Evolutionary conservation across 306 rosid genomes (phyloP), one percentile per base, ranked within the genome.

Genomic region (Cercis canadensis): DNA sequence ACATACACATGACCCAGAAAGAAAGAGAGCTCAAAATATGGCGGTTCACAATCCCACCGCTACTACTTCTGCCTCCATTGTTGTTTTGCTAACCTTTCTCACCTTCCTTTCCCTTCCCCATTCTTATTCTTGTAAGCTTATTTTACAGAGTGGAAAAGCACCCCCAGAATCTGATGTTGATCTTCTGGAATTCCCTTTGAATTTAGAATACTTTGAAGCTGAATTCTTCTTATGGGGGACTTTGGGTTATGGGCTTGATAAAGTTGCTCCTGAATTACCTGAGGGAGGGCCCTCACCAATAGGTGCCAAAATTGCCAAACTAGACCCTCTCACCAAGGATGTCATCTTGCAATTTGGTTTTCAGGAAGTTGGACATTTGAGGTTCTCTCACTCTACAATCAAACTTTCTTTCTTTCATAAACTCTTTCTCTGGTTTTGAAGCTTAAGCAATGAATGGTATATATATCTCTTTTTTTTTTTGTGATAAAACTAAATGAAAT

Each of bases 331-430:
- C 50, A 53, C 66, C 4, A 72, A 21, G 51, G 91, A 78, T 76
- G 6, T 90, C 33, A 80, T 86, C 57, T 3, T 15, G 57, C 88
- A 90, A 53, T 90, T 90, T 44, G 96, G 49, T 50, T 87, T 33
- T 36, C 93, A 87, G 61, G 92, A 90, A 86, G 87, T 85, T 53
- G 93, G 93, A 16, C 91, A 90, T 57, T 73, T 87, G 81, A 82
- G 89, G 93, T 87, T n/a, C 47, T 34, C 29, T 24, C 29, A 24
- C 29, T 24, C 3, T 24, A 24, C 1, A 24, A 3, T 24, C 29
- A 24, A 24, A 24, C 29, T 24, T 24, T 24, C 29, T 24, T 24
- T 24, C 1, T 24, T 3, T 24, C 29, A 24, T 24, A 24, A 24
- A 24, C 29, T 24, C 29, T 24, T 24, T 24, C 29, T 24, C 29